Evolutionary conservation across 2,329 filamentous ascomycete species (phyloP), one percentile per base, ranked within the genome.

Genomic region (Diaporthe sp.): DNA sequence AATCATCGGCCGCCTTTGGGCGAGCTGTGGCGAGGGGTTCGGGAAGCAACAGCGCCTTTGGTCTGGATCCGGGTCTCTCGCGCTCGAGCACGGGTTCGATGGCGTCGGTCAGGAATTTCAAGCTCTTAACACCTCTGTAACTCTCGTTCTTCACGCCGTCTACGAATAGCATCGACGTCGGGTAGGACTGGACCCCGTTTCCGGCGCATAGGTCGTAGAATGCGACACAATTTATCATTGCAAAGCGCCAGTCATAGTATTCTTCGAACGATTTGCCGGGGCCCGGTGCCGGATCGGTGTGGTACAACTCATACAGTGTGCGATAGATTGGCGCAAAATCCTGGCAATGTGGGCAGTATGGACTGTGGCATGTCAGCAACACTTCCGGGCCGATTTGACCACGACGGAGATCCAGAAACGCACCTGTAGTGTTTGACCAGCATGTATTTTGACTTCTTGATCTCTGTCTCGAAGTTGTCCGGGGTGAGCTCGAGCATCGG

Each of bases 301-400:
- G 87, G 87, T 98, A 99, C 84, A 93, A 98, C 86, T 99, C 97
- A 88, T 98, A 98, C 19, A 96, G 85, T 7, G 96, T 98, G 85
- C 98, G 95, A 88, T 92, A 98, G 70, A 91, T 93, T 10, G 97
- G 97, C 71, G 94, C 95, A 81, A 95, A 94, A 68, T 90, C 87
- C 82, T 90, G 89, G 86, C 96, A 98, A 84, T 98, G 95, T 62
- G 89, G 89, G 84, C 90, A 92, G 78, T 87, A 91, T 15, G 90
- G 90, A 79, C 90, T 92, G 75, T 10, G 42, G 87, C 75, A 79
- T 74, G 82, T 82, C 71, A 80, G 78, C 51, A 76, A 19, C 9
- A 22, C 44, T n/a, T 53, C 39, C 25, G 17, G 39, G n/a, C 37
- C 57, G 78, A 42, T 75, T 77, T 39, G 67, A 37, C 31, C 2